Evolutionary conservation across 352 stramenopile genomes (phyloP).

Genomic region (Blastocystis hominis): DNA sequence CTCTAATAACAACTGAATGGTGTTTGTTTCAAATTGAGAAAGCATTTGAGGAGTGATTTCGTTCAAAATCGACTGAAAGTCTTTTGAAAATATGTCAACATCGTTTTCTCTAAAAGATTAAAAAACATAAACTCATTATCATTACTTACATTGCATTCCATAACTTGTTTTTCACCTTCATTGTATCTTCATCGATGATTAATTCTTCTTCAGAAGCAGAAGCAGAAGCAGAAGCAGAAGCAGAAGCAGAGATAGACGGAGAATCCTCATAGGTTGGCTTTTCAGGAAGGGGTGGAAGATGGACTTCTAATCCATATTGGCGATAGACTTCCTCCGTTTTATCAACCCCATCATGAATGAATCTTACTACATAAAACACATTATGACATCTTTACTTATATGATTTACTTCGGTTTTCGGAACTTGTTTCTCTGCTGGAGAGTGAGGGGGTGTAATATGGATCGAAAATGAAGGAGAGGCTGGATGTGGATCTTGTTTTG

Average conservation of each 20-base stretch:
- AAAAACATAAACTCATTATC: not conserved
- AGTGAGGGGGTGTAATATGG: not conserved
- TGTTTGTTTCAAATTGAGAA: not conserved
- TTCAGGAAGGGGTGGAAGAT: not conserved
- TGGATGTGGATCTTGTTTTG: not conserved
- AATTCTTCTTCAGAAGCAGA: not conserved
- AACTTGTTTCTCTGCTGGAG: not conserved
- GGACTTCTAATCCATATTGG: not conserved
- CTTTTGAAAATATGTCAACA: constrained; percentile 1
- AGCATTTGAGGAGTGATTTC: constrained; percentile 23
- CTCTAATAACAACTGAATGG: constrained; percentile 18
- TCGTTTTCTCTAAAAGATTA: not conserved
- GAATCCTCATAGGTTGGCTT: not conserved
- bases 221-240: not conserved
- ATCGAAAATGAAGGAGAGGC: not conserved
- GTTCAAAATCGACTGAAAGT: constrained; percentile 6
- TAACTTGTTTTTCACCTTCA: not conserved
- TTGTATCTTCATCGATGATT: not conserved
- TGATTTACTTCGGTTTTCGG: not conserved
- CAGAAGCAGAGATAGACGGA: too few relatives aligned
- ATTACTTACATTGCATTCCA: constrained; percentile 27
- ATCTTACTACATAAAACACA: not conserved
- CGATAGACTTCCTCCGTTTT: not conserved
- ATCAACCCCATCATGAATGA: constrained; percentile 40
- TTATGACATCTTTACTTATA: not conserved